These are phyloP conservation scores for Murraya koenigii DNA, from an alignment of 345 rosid species.

Conservation along the genomic window DNA sequence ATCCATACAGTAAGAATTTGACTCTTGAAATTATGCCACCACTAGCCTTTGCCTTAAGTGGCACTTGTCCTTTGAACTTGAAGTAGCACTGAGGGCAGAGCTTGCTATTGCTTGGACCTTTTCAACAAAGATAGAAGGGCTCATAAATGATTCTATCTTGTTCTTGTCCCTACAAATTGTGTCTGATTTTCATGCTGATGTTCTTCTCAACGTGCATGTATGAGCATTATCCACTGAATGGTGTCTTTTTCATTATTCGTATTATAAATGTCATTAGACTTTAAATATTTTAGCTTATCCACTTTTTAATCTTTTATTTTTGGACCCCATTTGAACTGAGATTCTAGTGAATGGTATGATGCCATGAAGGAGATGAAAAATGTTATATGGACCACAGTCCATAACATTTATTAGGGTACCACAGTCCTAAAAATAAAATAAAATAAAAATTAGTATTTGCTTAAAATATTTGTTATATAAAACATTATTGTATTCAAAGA, in stretches of 20 bases:
- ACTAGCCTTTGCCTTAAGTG: no score
- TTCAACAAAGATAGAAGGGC: not conserved
- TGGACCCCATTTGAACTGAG: not conserved
- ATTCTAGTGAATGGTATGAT: not conserved
- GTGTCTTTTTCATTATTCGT: not conserved
- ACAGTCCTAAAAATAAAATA: not conserved
- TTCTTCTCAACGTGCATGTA: constrained; percentile 13
- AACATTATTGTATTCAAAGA: no score
- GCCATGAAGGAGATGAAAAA: not conserved
- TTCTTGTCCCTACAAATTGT: not conserved
- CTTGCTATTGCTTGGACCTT: no score
- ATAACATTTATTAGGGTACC: not conserved
- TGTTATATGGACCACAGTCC: not conserved
- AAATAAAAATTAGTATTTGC: not conserved
- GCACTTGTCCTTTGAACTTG: no score
- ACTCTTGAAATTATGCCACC: no score
- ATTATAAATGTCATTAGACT: no score
- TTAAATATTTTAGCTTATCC: not conserved
- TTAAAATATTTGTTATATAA: no score
- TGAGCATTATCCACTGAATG: constrained; percentile 17
- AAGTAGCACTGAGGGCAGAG: no score
- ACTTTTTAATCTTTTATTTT: not conserved
- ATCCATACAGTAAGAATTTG: no score
- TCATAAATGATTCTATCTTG: not conserved
- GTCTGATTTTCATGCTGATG: not conserved